Base-by-base conservation (phyloP, 257 asterid species). In the Orobanche coerulescens region DNA sequence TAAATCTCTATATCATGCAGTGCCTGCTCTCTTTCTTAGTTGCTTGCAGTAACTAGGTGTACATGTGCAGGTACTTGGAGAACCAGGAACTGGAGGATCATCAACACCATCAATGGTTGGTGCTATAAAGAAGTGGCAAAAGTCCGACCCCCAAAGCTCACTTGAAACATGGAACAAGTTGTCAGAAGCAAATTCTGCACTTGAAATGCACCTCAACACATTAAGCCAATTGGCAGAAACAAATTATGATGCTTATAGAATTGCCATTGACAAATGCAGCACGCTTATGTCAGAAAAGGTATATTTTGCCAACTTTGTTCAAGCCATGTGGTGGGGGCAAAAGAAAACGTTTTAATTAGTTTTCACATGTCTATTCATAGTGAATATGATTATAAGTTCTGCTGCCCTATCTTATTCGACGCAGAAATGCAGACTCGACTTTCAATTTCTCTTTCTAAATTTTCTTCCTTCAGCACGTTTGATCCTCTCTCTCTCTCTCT, bases 81-180 rank as follows among this genome's bases (percentile, higher is more conserved):
- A 93, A 77, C 99, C 96, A 30, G 99, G 99, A 79, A 57, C 76
- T 49, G 99, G 99, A 63, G 99, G 99, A 71, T 93, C 99, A 69
- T 93, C 97, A 40, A 93, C 99, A 0, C 94, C 95, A 2, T 93
- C 99, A 25, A 81, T 93, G 99, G 97, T 93, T 64, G 97, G 99
- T 59, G 95, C 99, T 47, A 96, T 89, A 62, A 93, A 89, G 88
- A 89, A 81, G 77, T 93, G 97, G 99, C 99, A 86, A 73, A 93
- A 84, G 52, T 68, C 92, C 64, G 97, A 93, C 65, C 97, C 97
- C 39, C 68, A 84, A 78, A 81, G 65, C 58, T 76, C 99, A 37
- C 61, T 57, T 1, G 88, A 83, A 67, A 93, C 90, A 60, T 93
- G 99, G 99, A 89, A 70, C 65, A 81, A 78, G 61, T 74, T 93